Base-by-base conservation (phyloP, 768 basidiomycete species). In the Boletus bicolor region DNA sequence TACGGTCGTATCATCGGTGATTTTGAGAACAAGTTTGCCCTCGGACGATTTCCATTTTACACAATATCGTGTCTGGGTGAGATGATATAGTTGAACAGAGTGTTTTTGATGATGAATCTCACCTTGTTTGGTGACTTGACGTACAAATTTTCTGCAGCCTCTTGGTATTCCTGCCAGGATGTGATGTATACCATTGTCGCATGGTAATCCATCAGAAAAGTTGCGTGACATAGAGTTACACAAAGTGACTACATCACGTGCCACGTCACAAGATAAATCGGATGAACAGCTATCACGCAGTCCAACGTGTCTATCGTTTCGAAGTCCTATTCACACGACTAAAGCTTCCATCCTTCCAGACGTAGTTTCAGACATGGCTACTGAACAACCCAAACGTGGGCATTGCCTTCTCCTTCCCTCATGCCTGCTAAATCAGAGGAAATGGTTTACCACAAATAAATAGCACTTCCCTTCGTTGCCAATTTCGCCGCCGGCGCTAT, bases 401-500 rank as follows among this genome's bases (percentile, higher is more conserved):
- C 43, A 17, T 30, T 24, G 4, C n/a, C 6, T 36, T 26, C 0
- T 15, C 5, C 11, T 38, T 7, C 41, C 37, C 26, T 24, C 32
- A 19, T 51, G 24, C 44, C 12, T 56, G 28, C 30, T 51, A 12
- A 60, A 36, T 24, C 53, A 54, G 50, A n/a, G 35, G 39, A 30
- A 64, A 49, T n/a, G 30, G 26, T 43, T 60, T 43, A 10, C 43
- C 11, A 58, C 44, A 53, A 51, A 54, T 47, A 14, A 55, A 49
- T 39, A 93, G 91, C 91, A 30, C 79, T 93, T 45, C 91, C 91
- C 1, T 93, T 93, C 74, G 67, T 82, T 53, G 90, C 93, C 59
- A 97, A 91, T 66, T 98, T 99, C 68, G 82, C 87, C 1, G 94
- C 96, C 0, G 97, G 97, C 44, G 97, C 96, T 5, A 94, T 98